These are phyloP conservation scores for Citrullus amarus DNA, from an alignment of 306 rosid genomes.

Conservation along the genomic window DNA sequence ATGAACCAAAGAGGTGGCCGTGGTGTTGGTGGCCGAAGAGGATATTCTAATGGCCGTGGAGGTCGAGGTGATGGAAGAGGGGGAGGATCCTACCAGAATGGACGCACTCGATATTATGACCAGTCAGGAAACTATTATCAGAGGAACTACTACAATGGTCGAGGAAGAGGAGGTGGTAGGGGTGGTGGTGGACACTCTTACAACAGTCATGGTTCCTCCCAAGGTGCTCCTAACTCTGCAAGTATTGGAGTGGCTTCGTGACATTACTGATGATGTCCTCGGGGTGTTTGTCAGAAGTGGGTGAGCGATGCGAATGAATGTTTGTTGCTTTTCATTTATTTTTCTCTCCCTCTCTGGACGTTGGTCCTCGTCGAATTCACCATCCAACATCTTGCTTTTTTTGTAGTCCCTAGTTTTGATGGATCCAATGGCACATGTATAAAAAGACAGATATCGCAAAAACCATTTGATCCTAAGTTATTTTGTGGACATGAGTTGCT, in stretches of 20 bases:
- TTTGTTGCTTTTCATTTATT: background rate
- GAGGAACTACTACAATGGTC: conserved; percentile 35
- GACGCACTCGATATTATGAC: conserved; percentile 65
- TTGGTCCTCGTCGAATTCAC: conserved; percentile 3
- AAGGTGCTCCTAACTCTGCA: conserved; percentile 37
- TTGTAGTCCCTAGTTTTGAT: conserved; percentile 9
- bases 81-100: conserved; percentile 56
- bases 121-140: conserved; percentile 76
- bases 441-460: background rate
- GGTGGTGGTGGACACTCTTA: conserved; percentile 54
- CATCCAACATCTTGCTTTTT: background rate
- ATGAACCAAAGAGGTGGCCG: conserved; percentile 87
- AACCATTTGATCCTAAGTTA: conserved; percentile 10
- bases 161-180: conserved; percentile 69
- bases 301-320: conserved; percentile 4
- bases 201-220: conserved; percentile 37
- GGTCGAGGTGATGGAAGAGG: conserved; percentile 60
- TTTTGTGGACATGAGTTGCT: conserved; percentile 4
- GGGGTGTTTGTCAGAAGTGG: background rate
- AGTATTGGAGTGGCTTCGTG: conserved; percentile 62
- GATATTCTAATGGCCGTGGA: conserved; percentile 70
- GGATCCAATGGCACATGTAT: conserved; percentile 3
- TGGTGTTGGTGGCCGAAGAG: conserved; percentile 76
- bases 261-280: background rate
- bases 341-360: background rate